These are phyloP conservation scores for Penicillium fimorum DNA, from an alignment of 495 filamentous ascomycete genomes.

Conservation along the genomic window DNA sequence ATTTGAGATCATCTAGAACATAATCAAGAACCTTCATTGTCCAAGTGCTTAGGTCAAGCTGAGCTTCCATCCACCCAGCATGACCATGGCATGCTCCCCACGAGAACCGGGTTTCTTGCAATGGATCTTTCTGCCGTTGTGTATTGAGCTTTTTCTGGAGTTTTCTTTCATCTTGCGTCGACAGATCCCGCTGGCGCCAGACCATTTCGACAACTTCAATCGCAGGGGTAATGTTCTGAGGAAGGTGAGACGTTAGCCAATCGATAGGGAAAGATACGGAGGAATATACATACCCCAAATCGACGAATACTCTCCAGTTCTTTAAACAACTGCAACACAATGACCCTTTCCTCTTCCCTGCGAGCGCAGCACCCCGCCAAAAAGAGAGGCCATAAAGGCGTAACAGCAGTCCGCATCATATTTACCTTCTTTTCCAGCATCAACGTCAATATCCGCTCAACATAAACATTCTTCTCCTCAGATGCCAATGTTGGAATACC, in stretches of 20 bases:
- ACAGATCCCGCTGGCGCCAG: conserved; percentile 24
- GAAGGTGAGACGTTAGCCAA: conserved; percentile 14
- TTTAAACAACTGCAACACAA: conserved; percentile 23
- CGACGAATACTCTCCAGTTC: conserved; percentile 14
- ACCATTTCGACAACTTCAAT: conserved; percentile 30
- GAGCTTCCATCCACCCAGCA: conserved; percentile 29
- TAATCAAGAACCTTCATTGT: background rate
- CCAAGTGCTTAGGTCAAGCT: conserved; percentile 23
- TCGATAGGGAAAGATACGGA: conserved; percentile 13
- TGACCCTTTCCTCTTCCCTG: conserved; percentile 21
- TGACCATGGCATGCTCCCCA: conserved; percentile 33
- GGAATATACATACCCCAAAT: conserved; percentile 14
- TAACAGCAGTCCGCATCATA: conserved; percentile 25
- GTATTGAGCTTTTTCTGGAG: conserved; percentile 5
- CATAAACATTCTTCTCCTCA: conserved; percentile 13
- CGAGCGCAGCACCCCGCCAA: conserved; percentile 27
- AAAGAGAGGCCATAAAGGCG: conserved; percentile 29
- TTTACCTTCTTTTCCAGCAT: conserved; percentile 18
- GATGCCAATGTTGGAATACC: background rate
- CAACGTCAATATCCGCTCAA: conserved; percentile 13
- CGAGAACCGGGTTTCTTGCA: conserved; percentile 23
- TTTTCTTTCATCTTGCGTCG: conserved; percentile 26
- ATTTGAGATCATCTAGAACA: background rate
- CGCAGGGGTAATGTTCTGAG: conserved; percentile 34
- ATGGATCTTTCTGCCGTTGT: conserved; percentile 1